Base-by-base conservation (phyloP, 2,329 filamentous ascomycete species). In the Beauveria sp. region DNA sequence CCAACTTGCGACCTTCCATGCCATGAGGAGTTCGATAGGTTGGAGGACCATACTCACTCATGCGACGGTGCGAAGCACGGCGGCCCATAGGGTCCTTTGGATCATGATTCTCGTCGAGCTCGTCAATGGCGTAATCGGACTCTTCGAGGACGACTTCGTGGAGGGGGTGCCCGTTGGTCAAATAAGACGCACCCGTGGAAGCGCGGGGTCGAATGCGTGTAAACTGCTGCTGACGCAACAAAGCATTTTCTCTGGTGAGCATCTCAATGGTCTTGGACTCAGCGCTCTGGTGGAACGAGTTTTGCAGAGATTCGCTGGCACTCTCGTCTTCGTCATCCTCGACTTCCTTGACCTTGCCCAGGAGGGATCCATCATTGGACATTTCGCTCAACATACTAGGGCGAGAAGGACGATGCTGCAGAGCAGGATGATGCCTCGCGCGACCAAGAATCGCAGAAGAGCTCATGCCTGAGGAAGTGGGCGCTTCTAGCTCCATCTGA, bases 361-460 rank as follows among this genome's bases (percentile, higher is more conserved):
- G 78, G 72, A 84, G 81, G 58, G 76, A 79, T 42, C 82, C 82
- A 62, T 86, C 85, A 63, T 77, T 87, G 16, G 84, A 82, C 83
- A 88, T 86, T 69, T 90, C 87, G 65, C 87, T 90, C 34, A 91
- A 77, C 80, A 91, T 86, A 69, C 88, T 91, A 43, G 88, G 87
- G 57, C 88, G 85, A 16, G 92, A 96, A 5, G 90, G 89, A 42
- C 91, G 85, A 71, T 95, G 89, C 67, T 93, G 90, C 38, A 96
- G 79, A 62, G 84, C 87, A 30, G 88, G 82, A 64, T 88, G 85
- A 64, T 88, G 85, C 55, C 82, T 79, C 54, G 79, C 75, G 53
- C 84, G 79, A n/a, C 80, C 77, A 14, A 84, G 72, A 24, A 81
- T 75, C 3, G 81, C 74, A 4, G 82, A 76, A 3, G 80, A 72